Percentiles rank a stretch among this genome's conserved stretches.
phyloP scores from a whole-genome alignment of 2,329 filamentous ascomycete species.

The Arachnomyces sp. region DNA sequence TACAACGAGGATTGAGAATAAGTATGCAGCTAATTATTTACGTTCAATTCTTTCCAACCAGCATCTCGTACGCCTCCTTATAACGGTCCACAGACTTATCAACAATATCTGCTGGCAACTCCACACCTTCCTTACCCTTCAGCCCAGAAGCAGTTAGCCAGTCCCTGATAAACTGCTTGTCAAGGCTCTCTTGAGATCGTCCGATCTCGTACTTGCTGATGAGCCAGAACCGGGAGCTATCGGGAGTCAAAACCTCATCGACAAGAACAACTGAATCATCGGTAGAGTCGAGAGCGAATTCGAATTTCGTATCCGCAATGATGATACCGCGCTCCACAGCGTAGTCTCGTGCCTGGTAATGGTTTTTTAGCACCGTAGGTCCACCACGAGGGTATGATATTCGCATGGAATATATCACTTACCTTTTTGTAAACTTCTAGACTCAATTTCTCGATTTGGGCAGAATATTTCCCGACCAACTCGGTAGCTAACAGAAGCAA shows the following conservation, averaged over 20 bases:
- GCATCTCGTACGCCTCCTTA: slow-evolving; percentile 62
- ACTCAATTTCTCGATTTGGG: slow-evolving; percentile 57
- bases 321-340: slow-evolving; percentile 56
- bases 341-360: slow-evolving; percentile 6
- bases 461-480: slow-evolving; percentile 61
- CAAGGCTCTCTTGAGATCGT: slow-evolving; percentile 71
- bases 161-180: slow-evolving; percentile 79
- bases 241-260: slow-evolving; percentile 80
- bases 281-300: slow-evolving; percentile 62
- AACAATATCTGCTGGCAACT: slow-evolving; percentile 65
- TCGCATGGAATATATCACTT: too few species aligned
- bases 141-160: slow-evolving; percentile 69
- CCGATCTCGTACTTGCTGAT: slow-evolving; percentile 65
- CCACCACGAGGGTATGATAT: slow-evolving; percentile 52
- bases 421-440: slow-evolving; percentile 53
- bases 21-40: slow-evolving; percentile 7
- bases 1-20: too few species aligned
- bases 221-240: slow-evolving; percentile 82
- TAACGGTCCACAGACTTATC: slow-evolving; percentile 65
- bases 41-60: slow-evolving; percentile 52
- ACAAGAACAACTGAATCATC: slow-evolving; percentile 65
- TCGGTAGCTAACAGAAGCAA: slow-evolving; percentile 35
- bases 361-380: slow-evolving; percentile 40
- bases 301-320: slow-evolving; percentile 71
- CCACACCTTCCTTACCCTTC: slow-evolving; percentile 66